Evolutionary conservation across 2,329 filamentous ascomycete species (phyloP).

Genomic region (Colletotrichum sojae): DNA sequence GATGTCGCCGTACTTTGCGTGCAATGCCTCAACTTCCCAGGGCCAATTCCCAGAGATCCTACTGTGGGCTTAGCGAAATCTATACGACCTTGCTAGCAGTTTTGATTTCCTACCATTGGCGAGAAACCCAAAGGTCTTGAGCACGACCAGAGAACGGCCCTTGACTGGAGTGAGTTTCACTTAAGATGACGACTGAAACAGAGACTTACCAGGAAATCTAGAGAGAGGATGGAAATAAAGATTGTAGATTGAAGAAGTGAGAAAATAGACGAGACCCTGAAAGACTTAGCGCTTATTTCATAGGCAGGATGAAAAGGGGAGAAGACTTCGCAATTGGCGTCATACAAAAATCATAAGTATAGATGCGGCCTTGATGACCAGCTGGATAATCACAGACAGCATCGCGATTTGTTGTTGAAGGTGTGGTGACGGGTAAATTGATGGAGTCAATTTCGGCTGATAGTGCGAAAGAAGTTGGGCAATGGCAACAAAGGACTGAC

Average conservation of each 20-base stretch:
- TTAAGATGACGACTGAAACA: no score
- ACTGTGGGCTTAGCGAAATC: no score
- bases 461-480: no score
- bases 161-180: neutral
- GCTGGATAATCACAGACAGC: neutral
- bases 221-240: slow-evolving; percentile 21
- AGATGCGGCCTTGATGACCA: neutral
- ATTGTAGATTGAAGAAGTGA: slow-evolving; percentile 19
- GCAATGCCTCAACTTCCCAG: slow-evolving; percentile 22
- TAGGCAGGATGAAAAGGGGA: neutral
- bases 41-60: slow-evolving; percentile 26
- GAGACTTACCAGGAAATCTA: slow-evolving; percentile 11
- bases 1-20: slow-evolving; percentile 47
- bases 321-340: neutral
- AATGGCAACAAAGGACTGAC: no score
- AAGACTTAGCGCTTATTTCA: neutral
- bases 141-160: slow-evolving; percentile 11
- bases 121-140: slow-evolving; percentile 26
- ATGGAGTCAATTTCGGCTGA: no score
- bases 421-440: no score
- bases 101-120: neutral
- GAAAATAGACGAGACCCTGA: neutral
- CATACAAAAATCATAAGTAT: neutral
- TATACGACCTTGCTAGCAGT: no score
- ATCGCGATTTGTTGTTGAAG: neutral